A percentile compares a stretch with the other conserved stretches of the same genome.
These are phyloP conservation scores for Macrocybe gigantea DNA, from an alignment of 768 basidiomycete species.

Conservation along the genomic window DNA sequence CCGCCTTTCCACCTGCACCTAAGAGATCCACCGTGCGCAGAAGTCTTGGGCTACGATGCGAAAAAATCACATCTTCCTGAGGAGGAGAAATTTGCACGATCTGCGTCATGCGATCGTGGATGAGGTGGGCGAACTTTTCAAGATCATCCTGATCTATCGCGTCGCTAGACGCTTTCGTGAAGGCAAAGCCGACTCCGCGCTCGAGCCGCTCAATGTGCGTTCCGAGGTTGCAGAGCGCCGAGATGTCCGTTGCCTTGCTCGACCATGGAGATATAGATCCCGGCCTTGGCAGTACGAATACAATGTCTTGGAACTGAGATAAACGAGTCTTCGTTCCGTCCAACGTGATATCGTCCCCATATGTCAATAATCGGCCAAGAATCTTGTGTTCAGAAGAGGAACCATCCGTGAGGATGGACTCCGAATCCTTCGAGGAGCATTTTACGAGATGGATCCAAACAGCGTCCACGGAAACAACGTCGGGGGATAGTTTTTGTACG, in stretches of 20 bases:
- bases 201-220: conserved; percentile 75
- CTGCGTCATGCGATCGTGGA: conserved; percentile 98
- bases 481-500: conserved; percentile 47
- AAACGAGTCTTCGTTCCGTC: conserved; percentile 32
- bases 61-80: conserved; percentile 48
- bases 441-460: conserved; percentile 86
- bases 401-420: conserved; percentile 39
- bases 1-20: conserved; percentile 33
- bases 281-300: conserved; percentile 75
- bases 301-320: conserved; percentile 34
- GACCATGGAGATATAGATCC: conserved; percentile 99
- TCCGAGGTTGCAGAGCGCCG: conserved; percentile 78
- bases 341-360: conserved; percentile 72
- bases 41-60: conserved; percentile 56
- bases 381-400: conserved; percentile 42
- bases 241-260: conserved; percentile 96
- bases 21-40: conserved; percentile 67
- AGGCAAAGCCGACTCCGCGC: conserved; percentile 68
- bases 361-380: conserved; percentile 70
- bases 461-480: conserved; percentile 68
- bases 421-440: conserved; percentile 37
- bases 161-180: conserved; percentile 38
- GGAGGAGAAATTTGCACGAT: conserved; percentile 57
- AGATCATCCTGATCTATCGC: conserved; percentile 42
- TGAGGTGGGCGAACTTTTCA: conserved; percentile 52